Percentiles rank a stretch among this genome's conserved stretches.
Evolutionary conservation across 2,329 filamentous ascomycete genomes (phyloP).

Genomic region (Calonectria honghensis): DNA sequence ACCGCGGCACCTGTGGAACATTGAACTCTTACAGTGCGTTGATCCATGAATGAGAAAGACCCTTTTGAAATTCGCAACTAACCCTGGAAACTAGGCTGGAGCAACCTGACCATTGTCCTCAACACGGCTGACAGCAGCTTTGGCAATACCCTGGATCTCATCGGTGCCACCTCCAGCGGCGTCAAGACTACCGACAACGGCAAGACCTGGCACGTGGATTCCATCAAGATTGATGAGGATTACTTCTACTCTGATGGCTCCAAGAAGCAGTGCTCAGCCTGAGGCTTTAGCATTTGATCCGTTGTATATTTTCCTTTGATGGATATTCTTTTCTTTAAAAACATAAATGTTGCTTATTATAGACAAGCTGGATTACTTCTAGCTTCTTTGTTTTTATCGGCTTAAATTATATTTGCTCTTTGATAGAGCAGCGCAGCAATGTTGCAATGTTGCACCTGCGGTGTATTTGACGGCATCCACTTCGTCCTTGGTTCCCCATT

Average conservation of each 20-base stretch:
- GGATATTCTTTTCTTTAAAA: background rate
- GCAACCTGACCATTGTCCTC: conserved; percentile 21
- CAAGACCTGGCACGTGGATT: conserved; percentile 25
- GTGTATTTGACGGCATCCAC: no score
- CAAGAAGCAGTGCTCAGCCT: conserved; percentile 21
- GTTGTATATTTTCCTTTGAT: background rate
- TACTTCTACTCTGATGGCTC: conserved; percentile 28
- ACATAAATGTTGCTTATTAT: background rate
- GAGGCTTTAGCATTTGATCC: no score
- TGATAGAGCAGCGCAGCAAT: background rate
- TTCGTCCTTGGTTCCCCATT: background rate
- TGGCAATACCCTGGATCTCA: conserved; percentile 13
- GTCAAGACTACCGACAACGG: conserved; percentile 11
- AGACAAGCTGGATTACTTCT: background rate
- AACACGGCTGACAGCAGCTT: conserved; percentile 10
- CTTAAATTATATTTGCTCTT: background rate
- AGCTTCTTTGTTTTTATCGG: background rate
- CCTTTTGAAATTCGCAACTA: background rate
- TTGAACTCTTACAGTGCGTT: conserved; percentile 30
- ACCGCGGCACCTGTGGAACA: conserved; percentile 30
- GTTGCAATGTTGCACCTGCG: background rate
- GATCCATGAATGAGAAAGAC: background rate
- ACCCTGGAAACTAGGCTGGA: background rate
- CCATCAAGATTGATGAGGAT: conserved; percentile 21
- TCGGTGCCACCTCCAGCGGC: background rate